phyloP scores from a whole-genome alignment of 2,329 filamentous ascomycete species.

The Penicillium sclerotiorum region DNA sequence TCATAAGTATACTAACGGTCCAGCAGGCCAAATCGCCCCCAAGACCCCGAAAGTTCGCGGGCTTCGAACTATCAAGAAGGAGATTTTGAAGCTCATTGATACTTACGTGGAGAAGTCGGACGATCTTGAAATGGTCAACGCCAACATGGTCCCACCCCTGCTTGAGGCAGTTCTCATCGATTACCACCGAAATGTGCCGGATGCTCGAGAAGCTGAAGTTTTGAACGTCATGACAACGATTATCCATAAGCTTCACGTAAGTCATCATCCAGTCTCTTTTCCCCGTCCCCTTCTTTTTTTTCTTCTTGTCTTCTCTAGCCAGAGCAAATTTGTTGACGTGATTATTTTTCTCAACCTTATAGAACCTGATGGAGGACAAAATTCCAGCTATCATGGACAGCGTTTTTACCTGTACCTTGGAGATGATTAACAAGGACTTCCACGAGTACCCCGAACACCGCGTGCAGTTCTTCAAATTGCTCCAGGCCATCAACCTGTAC shows the following conservation, averaged over 20 bases:
- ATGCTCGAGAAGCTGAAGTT: slow-evolving; percentile 94
- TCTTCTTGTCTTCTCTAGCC: neutral
- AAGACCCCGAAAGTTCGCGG: slow-evolving; percentile 97
- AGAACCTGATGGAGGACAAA: slow-evolving; percentile 97
- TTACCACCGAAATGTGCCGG: slow-evolving; percentile 95
- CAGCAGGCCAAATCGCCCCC: slow-evolving; percentile 81
- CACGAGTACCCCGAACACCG: slow-evolving; percentile 98
- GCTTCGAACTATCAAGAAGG: slow-evolving; percentile 96
- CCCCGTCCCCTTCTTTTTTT: neutral
- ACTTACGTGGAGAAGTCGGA: slow-evolving; percentile 98
- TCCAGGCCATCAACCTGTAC: slow-evolving; percentile 93
- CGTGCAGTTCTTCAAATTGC: slow-evolving; percentile 98
- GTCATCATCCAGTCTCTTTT: slow-evolving; percentile 52
- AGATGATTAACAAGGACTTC: slow-evolving; percentile 99
- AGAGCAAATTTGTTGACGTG: neutral
- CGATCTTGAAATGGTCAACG: slow-evolving; percentile 88
- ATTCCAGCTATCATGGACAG: slow-evolving; percentile 97
- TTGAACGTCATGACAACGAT: slow-evolving; percentile 97
- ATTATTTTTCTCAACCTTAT: slow-evolving; percentile 5
- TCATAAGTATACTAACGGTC: neutral
- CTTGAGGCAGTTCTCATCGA: slow-evolving; percentile 92
- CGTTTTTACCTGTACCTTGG: slow-evolving; percentile 95
- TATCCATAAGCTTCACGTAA: slow-evolving; percentile 92
- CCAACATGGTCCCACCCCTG: slow-evolving; percentile 92
- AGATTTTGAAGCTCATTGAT: slow-evolving; percentile 97